A percentile compares a stretch with the other conserved stretches of the same genome.
Conservation (phyloP, 768 basidiomycete genomes). For the Rhizopogon sp. region DNA sequence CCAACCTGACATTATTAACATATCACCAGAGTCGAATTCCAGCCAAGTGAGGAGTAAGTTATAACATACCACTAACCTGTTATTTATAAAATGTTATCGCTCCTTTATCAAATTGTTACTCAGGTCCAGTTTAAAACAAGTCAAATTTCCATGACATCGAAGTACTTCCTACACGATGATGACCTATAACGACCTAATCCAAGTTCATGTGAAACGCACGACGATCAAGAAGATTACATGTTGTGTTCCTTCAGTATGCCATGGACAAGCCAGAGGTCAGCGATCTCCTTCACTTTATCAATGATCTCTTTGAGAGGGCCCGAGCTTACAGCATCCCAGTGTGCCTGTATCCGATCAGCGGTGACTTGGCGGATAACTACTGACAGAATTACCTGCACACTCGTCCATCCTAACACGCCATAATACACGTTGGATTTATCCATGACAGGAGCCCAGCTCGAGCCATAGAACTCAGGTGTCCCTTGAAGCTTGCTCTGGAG, state of each 20-base stretch:
- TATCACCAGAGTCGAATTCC: not conserved
- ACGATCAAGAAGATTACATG: not conserved
- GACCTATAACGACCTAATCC: not conserved
- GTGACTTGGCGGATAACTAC: not conserved
- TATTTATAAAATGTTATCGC: too few species aligned
- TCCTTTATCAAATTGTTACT: not conserved
- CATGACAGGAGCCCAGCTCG: conserved; percentile 22
- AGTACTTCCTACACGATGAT: not conserved
- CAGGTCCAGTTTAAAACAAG: not conserved
- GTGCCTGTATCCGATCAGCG: conserved; percentile 21
- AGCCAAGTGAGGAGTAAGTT: not conserved
- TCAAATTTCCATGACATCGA: not conserved
- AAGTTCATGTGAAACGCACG: not conserved
- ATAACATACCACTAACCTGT: not conserved
- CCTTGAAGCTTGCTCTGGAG: conserved; percentile 17
- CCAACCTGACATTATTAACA: not conserved
- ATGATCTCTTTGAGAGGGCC: conserved; percentile 24
- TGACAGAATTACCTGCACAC: conserved; percentile 20
- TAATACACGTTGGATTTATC: conserved; percentile 15
- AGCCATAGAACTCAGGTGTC: conserved; percentile 20
- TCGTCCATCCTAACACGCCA: conserved; percentile 34
- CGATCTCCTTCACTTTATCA: conserved; percentile 20
- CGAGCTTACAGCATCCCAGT: conserved; percentile 26
- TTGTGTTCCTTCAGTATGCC: conserved; percentile 16
- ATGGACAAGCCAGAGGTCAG: conserved; percentile 27